These are phyloP conservation scores for Mucor piriformis DNA, from an alignment of 371 early-diverging fungal genomes.

Conservation along the genomic window DNA sequence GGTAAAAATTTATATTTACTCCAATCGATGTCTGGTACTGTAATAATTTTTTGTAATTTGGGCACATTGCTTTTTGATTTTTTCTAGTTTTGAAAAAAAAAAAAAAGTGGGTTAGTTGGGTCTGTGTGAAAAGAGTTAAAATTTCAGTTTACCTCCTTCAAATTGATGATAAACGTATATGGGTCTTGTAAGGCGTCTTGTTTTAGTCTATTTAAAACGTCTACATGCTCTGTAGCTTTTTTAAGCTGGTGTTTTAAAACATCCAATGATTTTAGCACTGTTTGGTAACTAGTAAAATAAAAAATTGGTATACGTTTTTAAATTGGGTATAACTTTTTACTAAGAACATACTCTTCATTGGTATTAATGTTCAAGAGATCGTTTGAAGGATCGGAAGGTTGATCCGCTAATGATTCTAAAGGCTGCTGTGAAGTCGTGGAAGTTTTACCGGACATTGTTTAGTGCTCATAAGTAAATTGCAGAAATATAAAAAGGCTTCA, in stretches of 20 bases:
- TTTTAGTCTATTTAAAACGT: constrained; percentile 45
- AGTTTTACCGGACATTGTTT: constrained; percentile 16
- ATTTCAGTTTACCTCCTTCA: constrained; percentile 44
- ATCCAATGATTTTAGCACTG: constrained; percentile 33
- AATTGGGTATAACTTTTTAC: no score
- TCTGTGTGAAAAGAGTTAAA: no score
- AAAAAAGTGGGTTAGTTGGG: no score
- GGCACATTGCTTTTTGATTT: constrained; percentile 34
- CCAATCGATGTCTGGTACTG: constrained; percentile 49
- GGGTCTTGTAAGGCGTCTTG: constrained; percentile 52
- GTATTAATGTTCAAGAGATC: constrained; percentile 17
- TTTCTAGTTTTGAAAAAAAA: constrained; percentile 4
- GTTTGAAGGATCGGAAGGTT: constrained; percentile 8
- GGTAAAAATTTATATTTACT: constrained; percentile 42
- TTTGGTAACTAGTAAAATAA: constrained; percentile 33
- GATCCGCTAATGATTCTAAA: constrained; percentile 2
- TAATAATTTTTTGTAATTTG: constrained; percentile 44
- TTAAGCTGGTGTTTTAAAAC: constrained; percentile 48
- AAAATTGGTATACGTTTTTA: neutral
- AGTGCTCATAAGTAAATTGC: constrained; percentile 3
- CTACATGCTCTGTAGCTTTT: constrained; percentile 50
- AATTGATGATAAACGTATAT: constrained; percentile 47
- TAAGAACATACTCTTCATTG: constrained; percentile 43
- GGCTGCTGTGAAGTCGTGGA: constrained; percentile 1
- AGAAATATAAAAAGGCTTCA: neutral